A percentile compares a stretch with the other conserved stretches of the same genome.
These are phyloP conservation scores for Orbilia brochopaga DNA, from an alignment of 2,329 filamentous ascomycete genomes.

Conservation along the genomic window DNA sequence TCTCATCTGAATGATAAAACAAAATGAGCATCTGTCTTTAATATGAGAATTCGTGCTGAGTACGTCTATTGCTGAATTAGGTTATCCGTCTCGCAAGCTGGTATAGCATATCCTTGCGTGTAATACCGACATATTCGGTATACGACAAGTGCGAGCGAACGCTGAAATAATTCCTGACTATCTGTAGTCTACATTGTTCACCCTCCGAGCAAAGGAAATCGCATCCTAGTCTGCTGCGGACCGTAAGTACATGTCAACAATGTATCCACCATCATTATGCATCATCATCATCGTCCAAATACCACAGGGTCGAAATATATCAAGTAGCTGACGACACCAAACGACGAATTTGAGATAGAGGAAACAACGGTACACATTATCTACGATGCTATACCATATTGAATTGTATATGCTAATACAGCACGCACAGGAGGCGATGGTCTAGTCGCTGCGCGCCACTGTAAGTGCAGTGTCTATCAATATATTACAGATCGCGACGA, in stretches of 20 bases:
- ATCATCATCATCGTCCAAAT: no score
- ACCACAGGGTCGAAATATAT: no score
- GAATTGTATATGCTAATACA: conserved; percentile 39
- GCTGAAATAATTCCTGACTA: conserved; percentile 12
- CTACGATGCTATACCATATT: background rate
- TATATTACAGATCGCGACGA: conserved; percentile 9
- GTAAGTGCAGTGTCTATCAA: conserved; percentile 2
- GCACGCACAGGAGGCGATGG: conserved; percentile 79
- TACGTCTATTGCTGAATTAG: background rate
- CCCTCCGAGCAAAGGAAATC: conserved; percentile 72
- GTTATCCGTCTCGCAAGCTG: conserved; percentile 38
- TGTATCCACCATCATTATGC: no score
- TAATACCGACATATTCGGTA: conserved; percentile 1
- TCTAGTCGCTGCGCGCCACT: conserved; percentile 88
- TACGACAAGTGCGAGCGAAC: conserved; percentile 7
- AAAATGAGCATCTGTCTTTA: no score
- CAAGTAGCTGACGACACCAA: no score
- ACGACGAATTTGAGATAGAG: conserved; percentile 56
- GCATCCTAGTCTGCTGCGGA: conserved; percentile 86
- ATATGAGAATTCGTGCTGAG: no score
- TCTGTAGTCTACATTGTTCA: conserved; percentile 79
- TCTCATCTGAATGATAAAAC: no score
- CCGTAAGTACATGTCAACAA: conserved; percentile 60
- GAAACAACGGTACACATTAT: conserved; percentile 67
- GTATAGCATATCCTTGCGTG: conserved; percentile 1